Base-by-base conservation (phyloP, 768 basidiomycete species). In the Coprinopsis sp. region DNA sequence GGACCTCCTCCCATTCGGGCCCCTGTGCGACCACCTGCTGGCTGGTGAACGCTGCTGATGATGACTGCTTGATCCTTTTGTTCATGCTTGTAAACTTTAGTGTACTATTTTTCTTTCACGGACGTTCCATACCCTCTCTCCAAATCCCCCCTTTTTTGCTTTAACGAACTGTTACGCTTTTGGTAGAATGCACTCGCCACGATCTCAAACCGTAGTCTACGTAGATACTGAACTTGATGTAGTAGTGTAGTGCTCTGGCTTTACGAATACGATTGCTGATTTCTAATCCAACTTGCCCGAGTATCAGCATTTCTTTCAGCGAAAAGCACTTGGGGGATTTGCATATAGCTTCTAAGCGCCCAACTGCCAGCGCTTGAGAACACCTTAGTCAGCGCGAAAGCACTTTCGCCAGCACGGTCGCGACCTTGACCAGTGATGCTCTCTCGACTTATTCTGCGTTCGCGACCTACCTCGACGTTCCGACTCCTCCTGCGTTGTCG, bases 21-120 rank as follows among this genome's bases (percentile, higher is more conserved):
- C 53, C 78, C 77, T 44, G 64, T 76, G 30, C 64, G 78, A 28
- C 83, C 81, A 81, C 78, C 83, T 53, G 71, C 72, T 50, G 71
- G 72, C 46, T 83, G 82, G 81, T 75, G 67, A 69, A 56, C 31
- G 47, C 46, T 56, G 50, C 52, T 60, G 34, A 54, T 56, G 50
- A 53, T 60, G 34, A 54, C 43, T 40, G 33, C 49, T 39, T 55
- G 47, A n/a, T n/a, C n/a, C n/a, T n/a, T n/a, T n/a, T n/a, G n/a
- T n/a, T n/a, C n/a, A n/a, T n/a, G n/a, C n/a, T n/a, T n/a, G n/a
- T n/a, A 27, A 44, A 40, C 38, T 53, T 36, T 54, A 44, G 58
- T 55, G 51, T 56, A 55, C 41, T 53, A 27, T 19, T 37, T 25
- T 28, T 23, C 13, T 21, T 21, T 37, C 33, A 37, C 16, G 24